Percentiles rank a stretch among this genome's conserved stretches.
Evolutionary conservation across 108 stramenopile species (phyloP).

Genomic region (Cyclostephanos invisitatus): DNA sequence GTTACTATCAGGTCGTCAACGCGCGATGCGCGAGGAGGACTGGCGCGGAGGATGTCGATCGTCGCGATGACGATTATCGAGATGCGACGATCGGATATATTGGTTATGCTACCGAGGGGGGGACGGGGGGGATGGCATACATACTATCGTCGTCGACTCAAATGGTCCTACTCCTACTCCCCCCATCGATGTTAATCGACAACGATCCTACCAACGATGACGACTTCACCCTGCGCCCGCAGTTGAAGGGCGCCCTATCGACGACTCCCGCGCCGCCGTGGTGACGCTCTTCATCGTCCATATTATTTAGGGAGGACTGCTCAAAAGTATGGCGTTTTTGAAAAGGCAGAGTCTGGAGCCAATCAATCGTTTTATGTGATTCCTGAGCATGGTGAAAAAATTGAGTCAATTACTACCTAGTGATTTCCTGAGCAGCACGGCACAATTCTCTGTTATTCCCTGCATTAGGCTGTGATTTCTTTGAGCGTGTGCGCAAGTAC

Average conservation of each 20-base stretch:
- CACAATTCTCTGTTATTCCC: too few relatives aligned
- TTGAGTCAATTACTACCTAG: too few relatives aligned
- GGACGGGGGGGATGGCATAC: slow-evolving; percentile 13
- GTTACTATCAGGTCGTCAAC: slow-evolving; percentile 31
- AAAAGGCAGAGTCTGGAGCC: too few relatives aligned
- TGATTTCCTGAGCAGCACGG: too few relatives aligned
- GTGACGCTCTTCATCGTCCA: too few relatives aligned
- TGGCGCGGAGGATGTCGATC: neutral
- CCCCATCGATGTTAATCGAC: neutral
- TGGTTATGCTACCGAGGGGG: neutral
- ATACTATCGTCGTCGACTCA: slow-evolving; percentile 39
- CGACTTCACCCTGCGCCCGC: neutral
- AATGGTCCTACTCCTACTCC: slow-evolving; percentile 30
- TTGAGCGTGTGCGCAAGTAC: too few relatives aligned
- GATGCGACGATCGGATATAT: neutral
- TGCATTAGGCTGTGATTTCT: too few relatives aligned
- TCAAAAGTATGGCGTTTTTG: too few relatives aligned
- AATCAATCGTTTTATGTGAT: too few relatives aligned
- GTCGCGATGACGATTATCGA: neutral
- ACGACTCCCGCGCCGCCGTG: too few relatives aligned
- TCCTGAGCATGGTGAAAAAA: too few relatives aligned
- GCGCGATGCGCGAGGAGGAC: slow-evolving; percentile 7
- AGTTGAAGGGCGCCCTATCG: neutral
- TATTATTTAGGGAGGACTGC: too few relatives aligned
- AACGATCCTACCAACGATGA: neutral